Evolutionary conservation across 495 filamentous ascomycete species (phyloP), one percentile per base, ranked within the genome.

Genomic region (Podospora didyma): DNA sequence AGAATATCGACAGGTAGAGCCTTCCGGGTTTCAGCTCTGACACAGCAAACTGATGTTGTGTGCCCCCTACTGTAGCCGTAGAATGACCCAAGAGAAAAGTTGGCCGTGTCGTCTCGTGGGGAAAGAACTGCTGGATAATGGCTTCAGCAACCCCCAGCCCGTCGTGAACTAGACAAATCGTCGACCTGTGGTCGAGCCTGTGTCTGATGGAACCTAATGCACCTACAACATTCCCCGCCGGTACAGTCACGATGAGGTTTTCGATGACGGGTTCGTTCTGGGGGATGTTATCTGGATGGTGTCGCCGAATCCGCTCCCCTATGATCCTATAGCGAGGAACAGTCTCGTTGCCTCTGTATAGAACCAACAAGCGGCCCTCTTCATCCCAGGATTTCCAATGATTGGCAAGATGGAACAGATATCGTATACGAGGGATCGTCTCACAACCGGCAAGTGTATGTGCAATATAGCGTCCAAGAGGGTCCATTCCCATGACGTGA

Each of bases 101-200:
- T 2, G 94, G 94, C 21, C 91, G 81, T 0, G 62, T 70, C 4
- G 62, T 56, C 2, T 81, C 77, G 62, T 90, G 77, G 0, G 82
- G 78, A 63, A 96, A 98, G 12, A 93, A 62, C 2, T 72, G 53
- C 10, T 78, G 61, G 59, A 89, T 89, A 19, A 96, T 71, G 35
- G 80, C 76, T n/a, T 96, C 89, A 24, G 91, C 71, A 2, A 87
- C 68, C 2, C 92, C 93, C 74, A 97, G 82, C 4, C 90, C 92
- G 47, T 93, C 89, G 51, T 95, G 88, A 4, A 96, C 63, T 21
- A 98, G 82, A 39, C 88, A 78, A 28, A 98, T 79, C 0, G 92
- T 92, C 2, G 90, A 90, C 14, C 82, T 73, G 3, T 76, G 72
- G 31, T 82, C 82, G n/a, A 98, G 73, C 9, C 90, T 81, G 58